These are phyloP conservation scores for Nymphaea colorata DNA, from an alignment of 164 flowering plant genomes.

Conservation along the genomic window DNA sequence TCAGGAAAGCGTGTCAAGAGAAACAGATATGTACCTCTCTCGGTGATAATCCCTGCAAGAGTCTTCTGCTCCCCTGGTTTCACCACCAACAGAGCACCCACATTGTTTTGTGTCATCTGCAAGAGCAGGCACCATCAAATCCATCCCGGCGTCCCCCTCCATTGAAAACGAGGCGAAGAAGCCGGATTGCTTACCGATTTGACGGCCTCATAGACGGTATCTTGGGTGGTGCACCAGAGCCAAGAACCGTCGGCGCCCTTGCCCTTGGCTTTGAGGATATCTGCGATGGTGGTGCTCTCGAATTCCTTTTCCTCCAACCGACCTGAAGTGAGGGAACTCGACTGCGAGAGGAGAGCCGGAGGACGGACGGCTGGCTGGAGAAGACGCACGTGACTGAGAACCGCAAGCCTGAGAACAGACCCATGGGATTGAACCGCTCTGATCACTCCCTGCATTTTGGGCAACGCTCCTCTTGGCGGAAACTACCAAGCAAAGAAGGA, in stretches of 20 bases:
- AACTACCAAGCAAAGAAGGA: background rate
- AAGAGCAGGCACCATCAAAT: background rate
- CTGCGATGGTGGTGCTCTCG: conserved; percentile 77
- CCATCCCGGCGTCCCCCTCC: background rate
- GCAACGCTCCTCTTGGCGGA: background rate
- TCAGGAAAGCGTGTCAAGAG: too few relatives aligned
- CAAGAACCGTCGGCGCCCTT: conserved; percentile 96
- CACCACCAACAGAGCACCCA: conserved; percentile 95
- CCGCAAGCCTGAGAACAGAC: conserved; percentile 31
- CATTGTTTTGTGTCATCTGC: conserved; percentile 55
- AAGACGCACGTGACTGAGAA: conserved; percentile 45
- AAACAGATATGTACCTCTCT: conserved; percentile 50
- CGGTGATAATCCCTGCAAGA: conserved; percentile 93
- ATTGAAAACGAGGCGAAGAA: background rate
- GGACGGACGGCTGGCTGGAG: conserved; percentile 24
- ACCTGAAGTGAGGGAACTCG: conserved; percentile 36
- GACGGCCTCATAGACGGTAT: conserved; percentile 90
- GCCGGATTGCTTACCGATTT: conserved; percentile 51
- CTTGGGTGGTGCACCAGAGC: conserved; percentile 98
- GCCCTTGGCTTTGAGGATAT: conserved; percentile 68
- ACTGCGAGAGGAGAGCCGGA: conserved; percentile 29
- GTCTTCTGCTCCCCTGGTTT: conserved; percentile 79
- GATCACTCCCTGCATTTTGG: conserved; percentile 51
- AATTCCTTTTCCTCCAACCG: conserved; percentile 90
- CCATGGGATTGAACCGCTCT: conserved; percentile 41